Evolutionary conservation across 805 yeast genomes (phyloP), one percentile per base, ranked within the genome.

Genomic region (Ogataea nitratoaversa): DNA sequence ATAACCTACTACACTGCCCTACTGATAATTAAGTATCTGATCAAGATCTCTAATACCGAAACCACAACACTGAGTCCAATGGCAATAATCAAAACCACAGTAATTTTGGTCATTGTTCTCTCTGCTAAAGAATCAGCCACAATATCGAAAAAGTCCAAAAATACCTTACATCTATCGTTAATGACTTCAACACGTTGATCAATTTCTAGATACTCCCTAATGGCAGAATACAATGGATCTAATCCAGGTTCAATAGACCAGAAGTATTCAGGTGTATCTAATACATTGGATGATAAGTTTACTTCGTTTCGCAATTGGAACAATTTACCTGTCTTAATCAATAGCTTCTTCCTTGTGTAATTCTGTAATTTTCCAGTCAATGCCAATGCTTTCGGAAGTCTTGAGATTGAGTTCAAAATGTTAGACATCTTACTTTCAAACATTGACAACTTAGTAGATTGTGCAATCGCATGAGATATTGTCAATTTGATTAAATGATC

Each of bases 181-280:
- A 93, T 70, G 5, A 93, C 96, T 56, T 86, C 90, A 23, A 91
- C 96, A 39, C 99, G 68, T 62, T 87, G 96, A 58, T 91, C 97
- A 46, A 93, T 90, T 63, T 93, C 99, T 41, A 93, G 66, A 54
- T 93, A 93, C 48, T 93, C 96, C 43, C 96, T 67, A 41, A 90
- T 81, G 2, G 97, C 97, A 27, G 72, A 71, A 62, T 93, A 93
- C 31, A 93, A 67, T 3, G 98, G 98, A 59, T 91, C 95, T 49
- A 93, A 72, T 29, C 95, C 90, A 5, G 99, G 99, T 63, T 93
- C 99, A 46, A 73, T 75, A 23, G 90, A 85, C 99, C 99, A 93
- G 62, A 93, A 93, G 56, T 87, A 89, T 46, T 88, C 96, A 0
- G 99, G 99, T 0, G 96, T 89, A 56, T 93, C 99, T 39, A 93